These are phyloP conservation scores for Cymbopogon flexuosus DNA, from an alignment of 202 grass and related monocot species.

Conservation along the genomic window DNA sequence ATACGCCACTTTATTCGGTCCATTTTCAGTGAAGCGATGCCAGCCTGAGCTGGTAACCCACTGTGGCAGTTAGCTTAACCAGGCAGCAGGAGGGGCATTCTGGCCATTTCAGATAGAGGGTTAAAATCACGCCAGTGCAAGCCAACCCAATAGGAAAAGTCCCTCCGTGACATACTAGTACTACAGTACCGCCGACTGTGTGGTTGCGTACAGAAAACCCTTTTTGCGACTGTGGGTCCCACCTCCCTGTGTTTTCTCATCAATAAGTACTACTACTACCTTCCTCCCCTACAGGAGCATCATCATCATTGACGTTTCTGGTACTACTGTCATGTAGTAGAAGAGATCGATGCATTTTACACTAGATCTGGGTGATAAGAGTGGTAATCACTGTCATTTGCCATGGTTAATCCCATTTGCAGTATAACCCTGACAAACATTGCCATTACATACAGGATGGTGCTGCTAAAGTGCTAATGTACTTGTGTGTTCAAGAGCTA, in stretches of 20 bases:
- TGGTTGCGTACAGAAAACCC: background rate
- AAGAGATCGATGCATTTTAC: background rate
- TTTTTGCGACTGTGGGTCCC: constrained; percentile 14
- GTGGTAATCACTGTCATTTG: background rate
- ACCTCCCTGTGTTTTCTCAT: background rate
- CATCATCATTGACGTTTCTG: background rate
- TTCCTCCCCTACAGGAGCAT: background rate
- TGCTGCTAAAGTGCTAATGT: background rate
- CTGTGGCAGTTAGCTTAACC: constrained; percentile 24
- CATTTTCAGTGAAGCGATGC: background rate
- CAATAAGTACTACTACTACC: constrained; percentile 13
- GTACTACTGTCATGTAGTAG: background rate
- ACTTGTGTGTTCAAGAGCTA: background rate
- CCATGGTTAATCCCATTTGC: background rate
- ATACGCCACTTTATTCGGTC: constrained; percentile 26
- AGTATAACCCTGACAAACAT: background rate
- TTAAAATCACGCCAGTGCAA: constrained; percentile 23
- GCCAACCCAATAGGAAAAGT: constrained; percentile 24
- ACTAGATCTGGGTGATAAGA: background rate
- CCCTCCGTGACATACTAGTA: background rate
- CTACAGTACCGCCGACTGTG: background rate
- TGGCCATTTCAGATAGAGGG: background rate
- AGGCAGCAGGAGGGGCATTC: background rate
- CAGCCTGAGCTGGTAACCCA: constrained; percentile 2
- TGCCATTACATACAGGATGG: background rate